Base-by-base conservation (phyloP, 2,329 filamentous ascomycete genomes). In the Stachybotrys elegans region DNA sequence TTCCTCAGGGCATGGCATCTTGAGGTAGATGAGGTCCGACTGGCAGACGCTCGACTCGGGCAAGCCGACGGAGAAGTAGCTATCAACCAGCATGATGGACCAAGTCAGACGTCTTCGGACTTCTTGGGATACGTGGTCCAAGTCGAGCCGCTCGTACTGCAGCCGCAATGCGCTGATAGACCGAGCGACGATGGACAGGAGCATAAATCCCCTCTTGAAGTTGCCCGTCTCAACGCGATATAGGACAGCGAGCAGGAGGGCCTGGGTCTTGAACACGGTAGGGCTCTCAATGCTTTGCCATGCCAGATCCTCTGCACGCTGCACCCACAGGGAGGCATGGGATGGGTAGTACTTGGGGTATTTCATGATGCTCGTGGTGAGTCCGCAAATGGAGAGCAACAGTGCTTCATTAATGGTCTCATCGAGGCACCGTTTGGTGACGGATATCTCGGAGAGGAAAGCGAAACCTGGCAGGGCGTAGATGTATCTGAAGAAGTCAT, bases 351-450 rank as follows among this genome's bases (percentile, higher is more conserved):
- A 37, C 50, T 53, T 7, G 43, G 50, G 5, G 16, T 72, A 68
- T 9, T 60, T 59, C 37, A 66, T 68, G 4, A 66, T 46, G 5
- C 48, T 37, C 22, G 55, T 50, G 2, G 53, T 48, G 63, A 3
- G 62, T 60, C 4, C 71, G 69, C 41, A 75, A 66, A 69, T 13
- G 69, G 61, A 4, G 70, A 59, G 11, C 17, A 46, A 20, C 4
- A 76, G 59, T 2, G 71, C 60, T 7, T 67, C 64, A 50, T 75
- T 70, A 48, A 75, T 66, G 38, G 67, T 67, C 11, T 70, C 70
- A 4, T 70, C 66, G 43, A 72, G 68, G 52, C 73, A 75, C 1
- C 70, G 61, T 48, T 75, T 69, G 66, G 73, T 73, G 16, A 75
- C 65, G 1, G 73, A 73, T 4, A 71, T 69, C 7, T 71, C 69